Conservation (phyloP, 768 basidiomycete species). For the Thelephora ganbajun region DNA sequence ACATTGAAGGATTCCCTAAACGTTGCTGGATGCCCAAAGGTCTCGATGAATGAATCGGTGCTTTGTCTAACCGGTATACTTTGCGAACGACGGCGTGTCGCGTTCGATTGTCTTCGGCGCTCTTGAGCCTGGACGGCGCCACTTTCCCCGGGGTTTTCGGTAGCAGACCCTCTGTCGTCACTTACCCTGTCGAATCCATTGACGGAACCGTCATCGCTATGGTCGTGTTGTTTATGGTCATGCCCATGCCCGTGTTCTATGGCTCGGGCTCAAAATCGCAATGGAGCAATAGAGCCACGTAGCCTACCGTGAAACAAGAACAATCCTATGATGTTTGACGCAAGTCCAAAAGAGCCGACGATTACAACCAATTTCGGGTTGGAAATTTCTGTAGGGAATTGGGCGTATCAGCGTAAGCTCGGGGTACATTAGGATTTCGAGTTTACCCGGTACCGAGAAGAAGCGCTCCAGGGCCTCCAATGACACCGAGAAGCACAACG, state of each 20-base stretch:
- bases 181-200: too few relatives aligned
- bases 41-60: not conserved
- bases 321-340: conserved; percentile 85
- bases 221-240: too few relatives aligned
- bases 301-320: conserved; percentile 86
- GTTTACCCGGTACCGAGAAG: conserved; percentile 66
- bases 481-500: conserved; percentile 90
- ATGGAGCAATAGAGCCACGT: not conserved
- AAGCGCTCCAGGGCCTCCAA: conserved; percentile 88
- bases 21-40: not conserved
- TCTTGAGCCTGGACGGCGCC: too few relatives aligned
- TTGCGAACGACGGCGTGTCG: not conserved
- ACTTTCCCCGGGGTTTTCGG: too few relatives aligned
- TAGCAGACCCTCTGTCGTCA: too few relatives aligned
- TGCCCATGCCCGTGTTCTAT: conserved; percentile 60
- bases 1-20: not conserved
- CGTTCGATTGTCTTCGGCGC: too few relatives aligned
- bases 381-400: conserved; percentile 51
- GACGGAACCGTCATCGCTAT: too few relatives aligned
- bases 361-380: conserved; percentile 81
- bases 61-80: not conserved
- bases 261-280: conserved; percentile 6
- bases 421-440: not conserved
- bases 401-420: conserved; percentile 2
- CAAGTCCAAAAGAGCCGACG: conserved; percentile 79